Base-by-base conservation (phyloP, 2,329 filamentous ascomycete genomes). In the Fusarium sp. region DNA sequence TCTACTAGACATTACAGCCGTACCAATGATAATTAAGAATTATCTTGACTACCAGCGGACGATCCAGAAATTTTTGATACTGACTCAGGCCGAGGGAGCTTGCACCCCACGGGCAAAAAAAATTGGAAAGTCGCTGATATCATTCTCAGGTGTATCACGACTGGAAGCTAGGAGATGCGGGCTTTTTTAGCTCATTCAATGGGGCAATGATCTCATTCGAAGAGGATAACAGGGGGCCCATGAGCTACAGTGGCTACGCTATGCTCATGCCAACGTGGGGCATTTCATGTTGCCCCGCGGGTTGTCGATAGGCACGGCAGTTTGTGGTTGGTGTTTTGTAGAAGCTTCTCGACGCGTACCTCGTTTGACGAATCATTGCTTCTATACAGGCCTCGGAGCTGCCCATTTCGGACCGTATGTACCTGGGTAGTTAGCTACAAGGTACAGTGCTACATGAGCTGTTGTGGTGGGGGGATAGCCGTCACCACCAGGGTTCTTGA, bases 121-220 rank as follows among this genome's bases (percentile, higher is more conserved):
- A 42, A 34, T 24, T 45, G 45, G 53, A 21, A 45, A 10, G 34
- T 57, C 51, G 19, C 65, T 66, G 66, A 67, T 69, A 69, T 69
- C 67, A 70, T 69, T 43, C 47, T 70, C 43, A 55, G 49, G 34
- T 17, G 36, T 26, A 65, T 55, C 22, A 34, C 34, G 22, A 34
- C 51, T 15, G 39, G 50, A 17, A 45, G 17, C 58, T 53, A 57
- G 42, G 40, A 56, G 24, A 28, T 51, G 54, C 46, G 65, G 55
- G 50, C 47, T 53, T 65, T 53, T 66, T 59, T 72, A 65, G 69
- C 54, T 54, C 46, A 46, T 72, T 45, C 50, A 40, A 72, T 34
- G 69, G 69, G 69, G 59, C 69, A 43, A 69, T 70, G 67, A 70
- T 70, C 67, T 70, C 67, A 70, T 69, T 47, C 39, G 39, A 38